These are phyloP conservation scores for Citropsis articulata DNA, from an alignment of 345 rosid species.

Conservation along the genomic window DNA sequence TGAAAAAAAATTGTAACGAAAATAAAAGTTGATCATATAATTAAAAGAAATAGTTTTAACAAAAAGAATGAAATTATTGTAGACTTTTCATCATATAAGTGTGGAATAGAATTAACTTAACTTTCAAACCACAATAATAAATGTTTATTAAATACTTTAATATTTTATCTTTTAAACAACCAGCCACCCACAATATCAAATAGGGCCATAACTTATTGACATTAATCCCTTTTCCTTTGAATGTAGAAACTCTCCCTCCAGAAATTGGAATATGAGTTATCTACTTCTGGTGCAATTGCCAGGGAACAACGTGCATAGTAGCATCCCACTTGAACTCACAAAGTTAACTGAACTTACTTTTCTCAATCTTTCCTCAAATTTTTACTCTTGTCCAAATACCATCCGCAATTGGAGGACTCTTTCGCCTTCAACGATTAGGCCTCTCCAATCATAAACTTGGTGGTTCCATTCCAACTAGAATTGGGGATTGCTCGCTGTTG, in stretches of 20 bases:
- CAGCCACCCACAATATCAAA: neutral
- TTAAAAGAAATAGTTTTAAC: no score
- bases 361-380: slow-evolving; percentile 5
- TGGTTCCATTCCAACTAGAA: neutral
- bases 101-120: no score
- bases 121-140: no score
- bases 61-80: no score
- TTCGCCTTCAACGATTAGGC: neutral
- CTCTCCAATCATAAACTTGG: no score
- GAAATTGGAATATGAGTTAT: no score
- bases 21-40: no score
- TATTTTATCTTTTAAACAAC: neutral
- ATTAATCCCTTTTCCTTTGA: neutral
- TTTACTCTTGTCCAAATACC: neutral
- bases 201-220: neutral
- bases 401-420: neutral
- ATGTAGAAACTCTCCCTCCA: neutral
- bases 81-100: no score
- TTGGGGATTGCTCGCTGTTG: neutral
- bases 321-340: neutral
- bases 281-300: neutral
- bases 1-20: no score
- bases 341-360: neutral
- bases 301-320: neutral
- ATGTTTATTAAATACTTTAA: no score